phyloP scores from a whole-genome alignment of 768 basidiomycete species.

The Termitomyces sp. region DNA sequence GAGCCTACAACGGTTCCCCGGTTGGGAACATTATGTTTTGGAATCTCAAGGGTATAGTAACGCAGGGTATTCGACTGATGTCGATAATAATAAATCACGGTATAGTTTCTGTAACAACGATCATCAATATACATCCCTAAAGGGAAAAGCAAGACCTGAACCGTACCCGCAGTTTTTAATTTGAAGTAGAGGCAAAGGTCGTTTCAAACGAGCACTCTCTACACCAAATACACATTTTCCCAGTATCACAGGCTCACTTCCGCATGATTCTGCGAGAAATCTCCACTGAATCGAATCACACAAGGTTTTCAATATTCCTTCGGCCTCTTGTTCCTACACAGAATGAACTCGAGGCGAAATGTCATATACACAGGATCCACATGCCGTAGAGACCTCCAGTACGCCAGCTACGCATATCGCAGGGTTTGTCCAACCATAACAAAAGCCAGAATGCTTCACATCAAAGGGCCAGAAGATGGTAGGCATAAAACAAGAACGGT shows the following conservation, averaged over 20 bases:
- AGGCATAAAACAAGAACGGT: conserved; percentile 20
- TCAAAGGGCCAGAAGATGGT: conserved; percentile 58
- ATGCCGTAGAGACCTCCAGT: conserved; percentile 29
- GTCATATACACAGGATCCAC: background rate
- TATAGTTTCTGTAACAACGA: conserved; percentile 15
- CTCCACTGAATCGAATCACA: conserved; percentile 23
- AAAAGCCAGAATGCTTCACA: conserved; percentile 38
- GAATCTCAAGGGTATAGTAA: conserved; percentile 53
- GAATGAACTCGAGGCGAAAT: background rate
- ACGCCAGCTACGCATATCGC: conserved; percentile 50
- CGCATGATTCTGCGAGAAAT: conserved; percentile 18
- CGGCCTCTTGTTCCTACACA: conserved; percentile 15
- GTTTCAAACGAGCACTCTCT: background rate
- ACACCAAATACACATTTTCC: conserved; percentile 25
- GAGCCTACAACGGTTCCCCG: conserved; percentile 12
- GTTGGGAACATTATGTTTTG: conserved; percentile 21
- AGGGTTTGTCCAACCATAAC: conserved; percentile 55
- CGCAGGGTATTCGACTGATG: conserved; percentile 52
- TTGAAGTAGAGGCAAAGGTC: conserved; percentile 6
- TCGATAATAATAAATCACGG: conserved; percentile 46
- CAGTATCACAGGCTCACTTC: conserved; percentile 28
- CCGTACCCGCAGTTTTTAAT: conserved; percentile 11
- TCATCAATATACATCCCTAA: background rate
- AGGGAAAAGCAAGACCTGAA: background rate
- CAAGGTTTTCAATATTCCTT: conserved; percentile 12